Conservation (phyloP, 2,329 filamentous ascomycete species). For the Amesomyces nigricolor region DNA sequence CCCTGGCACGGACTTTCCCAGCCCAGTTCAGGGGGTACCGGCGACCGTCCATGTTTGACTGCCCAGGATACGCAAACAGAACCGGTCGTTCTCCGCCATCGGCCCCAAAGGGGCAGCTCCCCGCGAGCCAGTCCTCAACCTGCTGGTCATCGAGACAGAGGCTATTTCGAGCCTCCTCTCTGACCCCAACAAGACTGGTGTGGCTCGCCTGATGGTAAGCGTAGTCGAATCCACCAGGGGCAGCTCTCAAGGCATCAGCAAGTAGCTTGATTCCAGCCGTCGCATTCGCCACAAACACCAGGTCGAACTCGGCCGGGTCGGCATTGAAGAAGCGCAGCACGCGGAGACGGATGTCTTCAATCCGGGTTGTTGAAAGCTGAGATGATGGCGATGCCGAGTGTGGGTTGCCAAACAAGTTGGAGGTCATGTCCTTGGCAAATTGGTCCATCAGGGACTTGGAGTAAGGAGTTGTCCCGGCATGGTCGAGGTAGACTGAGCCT, state of each 20-base stretch:
- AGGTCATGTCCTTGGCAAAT: conserved; percentile 73
- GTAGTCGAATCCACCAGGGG: conserved; percentile 69
- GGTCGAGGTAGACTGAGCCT: conserved; percentile 81
- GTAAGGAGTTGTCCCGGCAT: conserved; percentile 87
- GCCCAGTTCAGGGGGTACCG: conserved; percentile 55
- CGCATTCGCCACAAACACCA: conserved; percentile 88
- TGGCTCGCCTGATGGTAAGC: conserved; percentile 80
- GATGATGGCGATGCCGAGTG: conserved; percentile 82
- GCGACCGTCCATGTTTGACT: conserved; percentile 87
- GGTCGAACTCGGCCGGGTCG: conserved; percentile 72
- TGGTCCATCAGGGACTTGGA: conserved; percentile 73
- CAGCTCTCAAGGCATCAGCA: conserved; percentile 66
- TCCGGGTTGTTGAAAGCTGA: conserved; percentile 64
- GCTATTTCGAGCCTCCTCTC: conserved; percentile 62
- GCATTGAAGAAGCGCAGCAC: conserved; percentile 75
- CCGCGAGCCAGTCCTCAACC: conserved; percentile 60
- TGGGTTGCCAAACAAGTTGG: conserved; percentile 80
- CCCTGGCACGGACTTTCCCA: conserved; percentile 21
- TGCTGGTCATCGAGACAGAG: conserved; percentile 61
- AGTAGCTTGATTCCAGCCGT: conserved; percentile 88
- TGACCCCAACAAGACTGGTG: conserved; percentile 77
- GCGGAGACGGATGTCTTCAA: conserved; percentile 69
- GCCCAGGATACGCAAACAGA: conserved; percentile 76
- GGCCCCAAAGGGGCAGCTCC: conserved; percentile 28
- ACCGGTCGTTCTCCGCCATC: conserved; percentile 29